These are phyloP conservation scores for Citrus glauca DNA, from an alignment of 345 rosid genomes.

Conservation along the genomic window DNA sequence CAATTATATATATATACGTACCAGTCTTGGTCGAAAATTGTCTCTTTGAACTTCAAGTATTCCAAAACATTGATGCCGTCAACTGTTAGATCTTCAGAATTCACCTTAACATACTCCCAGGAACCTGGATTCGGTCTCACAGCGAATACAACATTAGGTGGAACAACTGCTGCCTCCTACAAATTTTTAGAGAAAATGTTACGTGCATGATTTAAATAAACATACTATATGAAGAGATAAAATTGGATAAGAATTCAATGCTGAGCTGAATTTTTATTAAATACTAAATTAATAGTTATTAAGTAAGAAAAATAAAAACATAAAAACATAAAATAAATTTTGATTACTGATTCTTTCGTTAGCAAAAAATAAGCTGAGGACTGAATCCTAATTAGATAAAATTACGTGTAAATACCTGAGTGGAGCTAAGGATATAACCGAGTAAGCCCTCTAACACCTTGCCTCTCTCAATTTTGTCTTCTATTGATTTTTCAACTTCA, in stretches of 20 bases:
- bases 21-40: conserved; percentile 71
- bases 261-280: no score
- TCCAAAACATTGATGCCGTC: conserved; percentile 56
- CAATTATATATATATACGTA: conserved; percentile 7
- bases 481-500: conserved; percentile 59
- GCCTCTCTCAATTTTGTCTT: conserved; percentile 51
- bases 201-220: no score
- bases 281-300: no score
- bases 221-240: no score
- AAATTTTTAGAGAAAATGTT: not conserved
- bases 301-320: no score
- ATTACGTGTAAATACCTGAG: conserved; percentile 37
- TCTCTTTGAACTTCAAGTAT: conserved; percentile 78
- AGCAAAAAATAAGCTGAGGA: no score
- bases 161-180: conserved; percentile 87
- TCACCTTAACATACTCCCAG: conserved; percentile 87
- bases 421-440: conserved; percentile 69
- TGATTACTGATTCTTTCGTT: no score
- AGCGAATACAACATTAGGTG: conserved; percentile 77
- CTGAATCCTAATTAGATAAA: no score
- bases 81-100: conserved; percentile 49
- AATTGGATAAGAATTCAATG: no score
- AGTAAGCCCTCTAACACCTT: conserved; percentile 70
- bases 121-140: conserved; percentile 82
- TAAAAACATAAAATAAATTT: no score